Conservation (phyloP, 2,329 filamentous ascomycete genomes). For the Scytalidium sp. region DNA sequence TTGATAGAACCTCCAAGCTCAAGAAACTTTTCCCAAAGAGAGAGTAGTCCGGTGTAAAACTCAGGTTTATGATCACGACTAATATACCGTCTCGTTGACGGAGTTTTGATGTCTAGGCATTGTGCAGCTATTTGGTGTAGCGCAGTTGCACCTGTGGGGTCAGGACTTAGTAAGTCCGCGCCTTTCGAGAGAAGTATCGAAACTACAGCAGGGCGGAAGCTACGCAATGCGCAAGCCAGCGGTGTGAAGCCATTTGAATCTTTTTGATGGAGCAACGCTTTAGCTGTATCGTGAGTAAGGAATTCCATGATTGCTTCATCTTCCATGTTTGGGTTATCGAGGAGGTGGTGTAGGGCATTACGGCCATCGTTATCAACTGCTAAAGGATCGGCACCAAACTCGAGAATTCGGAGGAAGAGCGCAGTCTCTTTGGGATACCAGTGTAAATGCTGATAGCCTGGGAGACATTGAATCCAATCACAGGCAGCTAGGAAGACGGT, state of each 20-base stretch:
- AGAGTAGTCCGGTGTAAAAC: constrained; percentile 8
- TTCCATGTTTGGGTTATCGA: constrained; percentile 16
- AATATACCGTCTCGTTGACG: background rate
- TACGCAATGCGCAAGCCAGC: constrained; percentile 10
- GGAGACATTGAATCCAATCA: constrained; percentile 10
- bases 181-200: constrained; percentile 11
- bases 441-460: constrained; percentile 10
- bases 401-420: constrained; percentile 11
- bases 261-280: constrained; percentile 6
- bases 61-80: constrained; percentile 1
- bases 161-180: constrained; percentile 15
- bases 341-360: constrained; percentile 17
- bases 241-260: constrained; percentile 10
- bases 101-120: constrained; percentile 3
- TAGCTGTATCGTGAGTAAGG: constrained; percentile 11
- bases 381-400: constrained; percentile 7
- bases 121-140: constrained; percentile 21
- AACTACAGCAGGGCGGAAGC: constrained; percentile 8
- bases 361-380: constrained; percentile 10
- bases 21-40: constrained; percentile 16
- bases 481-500: constrained; percentile 20
- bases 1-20: constrained; percentile 13
- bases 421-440: constrained; percentile 8
- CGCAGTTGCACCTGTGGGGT: constrained; percentile 16
- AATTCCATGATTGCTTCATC: constrained; percentile 19